Evolutionary conservation across 2,329 filamentous ascomycete genomes (phyloP).

Genomic region (Teratosphaeria nubilosa): DNA sequence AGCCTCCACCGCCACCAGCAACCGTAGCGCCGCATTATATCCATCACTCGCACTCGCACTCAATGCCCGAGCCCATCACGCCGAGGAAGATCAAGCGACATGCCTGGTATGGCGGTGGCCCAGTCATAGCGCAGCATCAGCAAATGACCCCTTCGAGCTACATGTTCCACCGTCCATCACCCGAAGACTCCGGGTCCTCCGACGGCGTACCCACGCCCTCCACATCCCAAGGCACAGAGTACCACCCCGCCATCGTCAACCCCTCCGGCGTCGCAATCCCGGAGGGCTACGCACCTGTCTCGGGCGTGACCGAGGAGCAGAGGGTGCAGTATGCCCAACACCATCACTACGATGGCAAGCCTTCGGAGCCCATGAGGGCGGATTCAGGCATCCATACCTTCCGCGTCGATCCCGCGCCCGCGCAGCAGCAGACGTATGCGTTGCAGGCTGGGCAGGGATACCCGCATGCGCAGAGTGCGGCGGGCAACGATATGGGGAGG

Average conservation of each 20-base stretch:
- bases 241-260: slow-evolving; percentile 43
- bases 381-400: slow-evolving; percentile 26
- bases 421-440: slow-evolving; percentile 19
- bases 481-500: slow-evolving; percentile 41
- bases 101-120: slow-evolving; percentile 58
- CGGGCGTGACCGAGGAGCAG: neutral
- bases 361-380: slow-evolving; percentile 18
- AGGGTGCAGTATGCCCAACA: slow-evolving; percentile 16
- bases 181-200: slow-evolving; percentile 46
- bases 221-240: slow-evolving; percentile 38
- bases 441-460: slow-evolving; percentile 27
- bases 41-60: slow-evolving; percentile 24
- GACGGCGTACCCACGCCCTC: slow-evolving; percentile 46
- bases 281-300: slow-evolving; percentile 32
- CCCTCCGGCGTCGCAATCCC: slow-evolving; percentile 35
- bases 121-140: slow-evolving; percentile 19
- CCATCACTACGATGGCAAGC: slow-evolving; percentile 9
- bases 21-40: slow-evolving; percentile 21
- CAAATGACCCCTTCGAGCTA: slow-evolving; percentile 4
- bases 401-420: neutral
- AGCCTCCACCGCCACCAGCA: slow-evolving; percentile 4
- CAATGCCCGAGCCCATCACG: slow-evolving; percentile 35
- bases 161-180: slow-evolving; percentile 39
- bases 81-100: slow-evolving; percentile 55
- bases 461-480: slow-evolving; percentile 9